Base-by-base conservation (phyloP, 768 basidiomycete species). In the Podaxis pistillaris region DNA sequence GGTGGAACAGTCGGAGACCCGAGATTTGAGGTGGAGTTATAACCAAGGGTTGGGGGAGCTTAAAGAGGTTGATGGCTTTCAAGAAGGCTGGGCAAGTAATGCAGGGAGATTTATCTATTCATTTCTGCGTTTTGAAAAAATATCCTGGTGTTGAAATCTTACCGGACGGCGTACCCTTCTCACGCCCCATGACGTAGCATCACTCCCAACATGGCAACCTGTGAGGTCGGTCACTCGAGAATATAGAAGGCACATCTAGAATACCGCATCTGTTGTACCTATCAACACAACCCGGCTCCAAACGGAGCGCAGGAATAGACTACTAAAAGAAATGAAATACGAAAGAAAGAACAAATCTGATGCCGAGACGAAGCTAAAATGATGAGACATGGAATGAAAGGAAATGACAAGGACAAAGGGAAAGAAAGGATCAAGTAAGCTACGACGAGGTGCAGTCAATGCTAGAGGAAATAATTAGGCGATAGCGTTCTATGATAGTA, bases 401-500 rank as follows among this genome's bases (percentile, higher is more conserved):
- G 44, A 51, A 51, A 52, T 19, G 44, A 47, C 63, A 65, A 53
- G 51, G 65, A 64, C 62, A 65, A 60, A 65, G 58, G 59, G 33
- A 33, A 33, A 33, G 33, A 33, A 63, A 51, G 65, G 59, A 66
- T 51, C 62, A 60, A 65, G 53, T 56, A 63, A 60, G 63, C 53
- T 60, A 53, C 30, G 50, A 53, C 30, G 50, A 30, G 33, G 30
- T 65, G 53, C 61, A 63, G 53, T 30, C 47, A 60, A 60, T 62
- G 61, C 58, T 36, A 58, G 53, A 13, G 46, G 57, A 53, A 55
- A 56, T 30, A 49, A 52, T 65, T 56, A 62, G 54, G 54, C 46
- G 51, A 58, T 60, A 60, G 49, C 41, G 55, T 47, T 55, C 80
- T 84, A 86, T 73, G 82, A 80, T 72, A 88, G 74, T 49, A 89